Evolutionary conservation across 2,329 filamentous ascomycete genomes (phyloP).

Genomic region (Didymella sp.): DNA sequence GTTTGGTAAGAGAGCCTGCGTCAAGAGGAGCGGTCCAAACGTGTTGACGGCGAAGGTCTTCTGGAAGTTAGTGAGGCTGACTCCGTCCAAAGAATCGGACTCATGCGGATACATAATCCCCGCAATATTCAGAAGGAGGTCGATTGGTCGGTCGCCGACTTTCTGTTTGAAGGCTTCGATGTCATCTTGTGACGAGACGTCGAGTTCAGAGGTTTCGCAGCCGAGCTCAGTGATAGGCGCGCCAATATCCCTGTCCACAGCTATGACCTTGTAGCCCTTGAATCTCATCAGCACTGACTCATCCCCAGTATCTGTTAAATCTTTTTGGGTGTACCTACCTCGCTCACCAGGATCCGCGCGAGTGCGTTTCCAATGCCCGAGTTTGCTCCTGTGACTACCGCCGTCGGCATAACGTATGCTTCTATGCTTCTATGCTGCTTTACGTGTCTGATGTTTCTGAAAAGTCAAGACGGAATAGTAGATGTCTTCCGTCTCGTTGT

Average conservation of each 20-base stretch:
- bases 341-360: background rate
- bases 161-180: background rate
- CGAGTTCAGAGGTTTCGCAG: background rate
- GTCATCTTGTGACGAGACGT: background rate
- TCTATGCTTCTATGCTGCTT: background rate
- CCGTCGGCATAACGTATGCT: background rate
- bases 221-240: background rate
- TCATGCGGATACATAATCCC: background rate
- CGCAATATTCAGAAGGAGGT: background rate
- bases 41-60: background rate
- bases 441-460: background rate
- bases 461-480: background rate
- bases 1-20: background rate
- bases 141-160: background rate
- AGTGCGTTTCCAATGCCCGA: background rate
- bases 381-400: background rate
- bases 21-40: background rate
- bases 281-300: background rate
- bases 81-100: background rate
- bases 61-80: background rate
- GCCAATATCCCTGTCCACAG: background rate
- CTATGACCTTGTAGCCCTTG: background rate
- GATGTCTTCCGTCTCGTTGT: background rate
- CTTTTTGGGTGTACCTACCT: background rate
- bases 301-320: background rate